A percentile compares a stretch with the other conserved stretches of the same genome.
phyloP scores from a whole-genome alignment of 306 rosid species.

The Oemleria cerasiformis region DNA sequence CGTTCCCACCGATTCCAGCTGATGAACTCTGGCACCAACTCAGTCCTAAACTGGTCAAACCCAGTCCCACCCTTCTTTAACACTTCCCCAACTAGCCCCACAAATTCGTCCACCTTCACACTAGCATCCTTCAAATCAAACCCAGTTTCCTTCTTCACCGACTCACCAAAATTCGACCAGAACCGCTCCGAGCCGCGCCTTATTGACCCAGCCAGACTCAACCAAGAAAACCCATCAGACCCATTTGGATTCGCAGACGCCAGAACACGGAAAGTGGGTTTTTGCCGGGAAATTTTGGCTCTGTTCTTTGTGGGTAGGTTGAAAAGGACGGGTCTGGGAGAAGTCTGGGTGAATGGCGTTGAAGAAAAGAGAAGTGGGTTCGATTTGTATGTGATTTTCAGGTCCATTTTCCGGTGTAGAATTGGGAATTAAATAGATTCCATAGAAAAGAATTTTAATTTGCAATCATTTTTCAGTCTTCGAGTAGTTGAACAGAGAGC shows the following conservation, averaged over 20 bases:
- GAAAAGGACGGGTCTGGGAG: slow-evolving; percentile 36
- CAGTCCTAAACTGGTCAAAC: slow-evolving; percentile 51
- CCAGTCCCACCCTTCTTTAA: slow-evolving; percentile 34
- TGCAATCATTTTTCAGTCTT: not conserved
- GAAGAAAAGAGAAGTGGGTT: slow-evolving; percentile 53
- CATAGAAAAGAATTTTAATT: not conserved
- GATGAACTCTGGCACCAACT: slow-evolving; percentile 47
- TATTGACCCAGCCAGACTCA: slow-evolving; percentile 39
- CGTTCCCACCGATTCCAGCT: slow-evolving; percentile 71
- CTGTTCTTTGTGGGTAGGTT: slow-evolving; percentile 30
- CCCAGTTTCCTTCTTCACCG: slow-evolving; percentile 73
- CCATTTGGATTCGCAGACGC: slow-evolving; percentile 52
- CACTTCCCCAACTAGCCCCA: slow-evolving; percentile 36
- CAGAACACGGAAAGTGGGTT: slow-evolving; percentile 48
- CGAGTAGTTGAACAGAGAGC: not conserved
- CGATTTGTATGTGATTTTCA: slow-evolving; percentile 31
- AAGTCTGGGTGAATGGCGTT: slow-evolving; percentile 25
- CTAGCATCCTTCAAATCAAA: slow-evolving; percentile 52
- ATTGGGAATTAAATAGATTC: slow-evolving; percentile 7
- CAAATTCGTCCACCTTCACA: slow-evolving; percentile 43
- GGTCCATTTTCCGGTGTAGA: slow-evolving; percentile 43
- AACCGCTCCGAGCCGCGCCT: slow-evolving; percentile 64
- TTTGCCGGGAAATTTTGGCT: slow-evolving; percentile 33
- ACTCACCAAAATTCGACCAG: slow-evolving; percentile 58
- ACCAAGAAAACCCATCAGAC: slow-evolving; percentile 54